A percentile compares a stretch with the other conserved stretches of the same genome.
These are phyloP conservation scores for Vicia faba DNA, from an alignment of 306 rosid species.

Conservation along the genomic window DNA sequence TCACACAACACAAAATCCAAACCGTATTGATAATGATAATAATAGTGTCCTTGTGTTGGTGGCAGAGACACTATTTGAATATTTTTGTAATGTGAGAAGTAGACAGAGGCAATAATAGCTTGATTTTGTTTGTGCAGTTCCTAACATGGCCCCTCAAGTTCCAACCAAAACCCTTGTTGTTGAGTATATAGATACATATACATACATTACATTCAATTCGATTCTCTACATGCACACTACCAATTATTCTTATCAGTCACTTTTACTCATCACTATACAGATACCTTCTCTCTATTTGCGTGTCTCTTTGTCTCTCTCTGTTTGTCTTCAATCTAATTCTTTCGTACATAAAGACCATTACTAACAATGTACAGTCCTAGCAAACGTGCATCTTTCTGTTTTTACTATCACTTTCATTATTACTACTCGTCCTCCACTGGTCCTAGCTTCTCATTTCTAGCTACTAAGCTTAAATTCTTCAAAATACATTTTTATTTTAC, in stretches of 20 bases:
- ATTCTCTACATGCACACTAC: slow-evolving; percentile 42
- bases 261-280: slow-evolving; percentile 30
- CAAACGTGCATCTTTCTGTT: slow-evolving; percentile 15
- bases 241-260: slow-evolving; percentile 56
- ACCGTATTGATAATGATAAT: no score
- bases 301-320: slow-evolving; percentile 32
- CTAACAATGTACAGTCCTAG: slow-evolving; percentile 4
- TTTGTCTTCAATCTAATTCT: slow-evolving; percentile 11
- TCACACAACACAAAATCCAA: no score
- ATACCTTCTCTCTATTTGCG: slow-evolving; percentile 32
- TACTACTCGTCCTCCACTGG: not conserved
- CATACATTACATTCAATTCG: slow-evolving; percentile 20
- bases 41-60: no score
- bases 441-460: not conserved
- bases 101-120: slow-evolving; percentile 70
- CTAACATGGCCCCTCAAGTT: slow-evolving; percentile 56
- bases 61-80: slow-evolving; percentile 48
- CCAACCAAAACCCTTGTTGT: slow-evolving; percentile 26
- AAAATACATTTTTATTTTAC: not conserved
- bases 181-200: not conserved
- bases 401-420: slow-evolving; percentile 24
- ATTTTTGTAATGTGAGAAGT: slow-evolving; percentile 58
- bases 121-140: slow-evolving; percentile 62
- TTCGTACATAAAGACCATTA: slow-evolving; percentile 27
- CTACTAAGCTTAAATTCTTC: not conserved